Percentiles rank a stretch among this genome's conserved stretches.
Evolutionary conservation across 208 protist genomes (phyloP).

Genomic region (Leishmania major): DNA sequence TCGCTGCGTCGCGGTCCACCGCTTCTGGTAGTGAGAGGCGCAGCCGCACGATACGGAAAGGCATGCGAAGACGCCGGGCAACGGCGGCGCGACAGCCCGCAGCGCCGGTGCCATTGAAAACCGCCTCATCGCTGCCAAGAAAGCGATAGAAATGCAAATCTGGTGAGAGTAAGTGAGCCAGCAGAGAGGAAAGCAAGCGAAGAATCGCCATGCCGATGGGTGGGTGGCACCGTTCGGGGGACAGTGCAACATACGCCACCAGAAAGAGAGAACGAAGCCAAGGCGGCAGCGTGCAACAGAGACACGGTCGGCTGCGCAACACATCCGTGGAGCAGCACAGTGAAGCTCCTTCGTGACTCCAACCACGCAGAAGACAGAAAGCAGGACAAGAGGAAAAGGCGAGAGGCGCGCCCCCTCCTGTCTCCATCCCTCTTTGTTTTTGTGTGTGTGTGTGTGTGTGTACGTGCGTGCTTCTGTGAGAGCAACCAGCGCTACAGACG

Average conservation of each 20-base stretch:
- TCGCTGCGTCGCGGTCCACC: slow-evolving; percentile 20
- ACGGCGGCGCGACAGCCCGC: neutral
- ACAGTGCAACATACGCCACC: neutral
- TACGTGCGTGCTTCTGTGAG: neutral
- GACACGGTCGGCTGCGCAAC: neutral
- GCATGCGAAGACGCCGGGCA: neutral
- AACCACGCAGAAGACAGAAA: neutral
- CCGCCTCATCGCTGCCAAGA: slow-evolving; percentile 4
- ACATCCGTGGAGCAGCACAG: neutral
- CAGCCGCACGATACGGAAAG: neutral
- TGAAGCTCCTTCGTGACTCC: neutral
- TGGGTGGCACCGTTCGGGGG: neutral
- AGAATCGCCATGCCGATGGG: neutral
- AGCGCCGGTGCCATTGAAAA: slow-evolving; percentile 1
- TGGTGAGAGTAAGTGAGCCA: neutral
- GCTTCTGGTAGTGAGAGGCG: slow-evolving; percentile 9
- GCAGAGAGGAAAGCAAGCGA: neutral
- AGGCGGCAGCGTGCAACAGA: neutral
- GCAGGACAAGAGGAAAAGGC: neutral
- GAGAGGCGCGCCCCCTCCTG: neutral
- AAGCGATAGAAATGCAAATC: neutral
- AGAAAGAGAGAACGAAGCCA: neutral
- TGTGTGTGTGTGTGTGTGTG: neutral
- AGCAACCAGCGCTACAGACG: neutral
- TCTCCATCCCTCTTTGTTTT: neutral